Conservation (phyloP, 805 yeast genomes). For the Aciculoconidium aculeatum region DNA sequence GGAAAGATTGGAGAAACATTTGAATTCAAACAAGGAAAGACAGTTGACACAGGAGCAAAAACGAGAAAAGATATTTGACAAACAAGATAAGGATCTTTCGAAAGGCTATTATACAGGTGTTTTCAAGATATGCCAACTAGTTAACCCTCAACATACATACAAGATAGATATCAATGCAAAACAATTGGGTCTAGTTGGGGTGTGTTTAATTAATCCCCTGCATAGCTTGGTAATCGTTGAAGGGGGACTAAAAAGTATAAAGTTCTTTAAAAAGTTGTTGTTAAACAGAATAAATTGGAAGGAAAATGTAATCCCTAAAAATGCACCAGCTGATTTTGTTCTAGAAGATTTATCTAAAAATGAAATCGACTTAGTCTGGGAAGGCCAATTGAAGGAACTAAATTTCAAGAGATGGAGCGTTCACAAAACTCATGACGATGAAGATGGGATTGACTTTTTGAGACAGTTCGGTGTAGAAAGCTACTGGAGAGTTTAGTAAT, state of each 20-base stretch:
- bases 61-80: slow-evolving; percentile 40
- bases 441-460: slow-evolving; percentile 45
- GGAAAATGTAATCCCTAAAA: slow-evolving; percentile 36
- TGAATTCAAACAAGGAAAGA: slow-evolving; percentile 53
- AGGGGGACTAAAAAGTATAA: slow-evolving; percentile 61
- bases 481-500: slow-evolving; percentile 61
- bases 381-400: slow-evolving; percentile 51
- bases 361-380: slow-evolving; percentile 56
- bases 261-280: slow-evolving; percentile 59
- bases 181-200: slow-evolving; percentile 63
- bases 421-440: slow-evolving; percentile 46
- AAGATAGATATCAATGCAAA: slow-evolving; percentile 79
- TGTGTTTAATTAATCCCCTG: slow-evolving; percentile 40
- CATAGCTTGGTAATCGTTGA: slow-evolving; percentile 64
- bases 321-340: slow-evolving; percentile 7
- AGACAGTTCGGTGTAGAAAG: slow-evolving; percentile 48
- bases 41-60: slow-evolving; percentile 54
- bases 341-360: slow-evolving; percentile 38
- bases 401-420: slow-evolving; percentile 68
- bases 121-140: slow-evolving; percentile 48
- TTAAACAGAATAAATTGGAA: slow-evolving; percentile 66
- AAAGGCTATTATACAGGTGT: slow-evolving; percentile 55
- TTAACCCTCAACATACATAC: slow-evolving; percentile 61
- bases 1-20: slow-evolving; percentile 55
- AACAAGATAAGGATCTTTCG: slow-evolving; percentile 39